A percentile compares a stretch with the other conserved stretches of the same genome.
Evolutionary conservation across 2,329 filamentous ascomycete species (phyloP).

Genomic region (Sporothrix variecibatus): DNA sequence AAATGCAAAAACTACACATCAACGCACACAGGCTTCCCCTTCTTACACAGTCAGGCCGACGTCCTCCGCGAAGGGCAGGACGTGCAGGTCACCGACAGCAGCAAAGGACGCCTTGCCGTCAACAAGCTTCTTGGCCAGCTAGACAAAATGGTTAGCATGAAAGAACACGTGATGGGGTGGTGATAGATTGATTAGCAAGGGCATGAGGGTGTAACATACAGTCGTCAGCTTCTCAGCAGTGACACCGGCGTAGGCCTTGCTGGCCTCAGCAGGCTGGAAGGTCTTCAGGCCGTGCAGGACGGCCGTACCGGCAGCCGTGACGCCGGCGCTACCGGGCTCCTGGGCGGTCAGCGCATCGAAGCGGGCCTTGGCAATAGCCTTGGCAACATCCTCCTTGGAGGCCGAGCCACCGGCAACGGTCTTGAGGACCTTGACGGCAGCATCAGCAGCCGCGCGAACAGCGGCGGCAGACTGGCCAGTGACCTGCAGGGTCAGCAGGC

Average conservation of each 20-base stretch:
- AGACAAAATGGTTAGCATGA: slow-evolving; percentile 6
- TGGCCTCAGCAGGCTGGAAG: slow-evolving; percentile 76
- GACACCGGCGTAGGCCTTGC: slow-evolving; percentile 75
- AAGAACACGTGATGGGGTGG: neutral
- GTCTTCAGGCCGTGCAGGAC: slow-evolving; percentile 79
- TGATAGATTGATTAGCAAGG: neutral
- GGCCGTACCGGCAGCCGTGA: slow-evolving; percentile 82
- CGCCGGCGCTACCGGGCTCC: slow-evolving; percentile 73
- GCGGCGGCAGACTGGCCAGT: slow-evolving; percentile 67
- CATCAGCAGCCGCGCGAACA: slow-evolving; percentile 72
- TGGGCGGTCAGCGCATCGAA: slow-evolving; percentile 84
- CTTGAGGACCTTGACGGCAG: slow-evolving; percentile 80
- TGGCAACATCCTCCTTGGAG: slow-evolving; percentile 80
- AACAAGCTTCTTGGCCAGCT: slow-evolving; percentile 87
- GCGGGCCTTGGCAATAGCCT: slow-evolving; percentile 91
- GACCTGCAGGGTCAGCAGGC: slow-evolving; percentile 82
- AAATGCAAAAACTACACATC: slow-evolving; percentile 7
- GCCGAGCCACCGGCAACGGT: slow-evolving; percentile 74
- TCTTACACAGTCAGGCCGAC: slow-evolving; percentile 88
- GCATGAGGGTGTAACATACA: slow-evolving; percentile 54
- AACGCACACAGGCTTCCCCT: neutral
- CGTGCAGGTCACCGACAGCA: slow-evolving; percentile 86
- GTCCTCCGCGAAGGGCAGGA: slow-evolving; percentile 90
- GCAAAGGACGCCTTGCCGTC: slow-evolving; percentile 87
- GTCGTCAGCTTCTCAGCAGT: slow-evolving; percentile 81